Evolutionary conservation across 1,284 basidiomycete species (phyloP), one percentile per base, ranked within the genome.

Genomic region (Mycosarcoma mackinlayi): DNA sequence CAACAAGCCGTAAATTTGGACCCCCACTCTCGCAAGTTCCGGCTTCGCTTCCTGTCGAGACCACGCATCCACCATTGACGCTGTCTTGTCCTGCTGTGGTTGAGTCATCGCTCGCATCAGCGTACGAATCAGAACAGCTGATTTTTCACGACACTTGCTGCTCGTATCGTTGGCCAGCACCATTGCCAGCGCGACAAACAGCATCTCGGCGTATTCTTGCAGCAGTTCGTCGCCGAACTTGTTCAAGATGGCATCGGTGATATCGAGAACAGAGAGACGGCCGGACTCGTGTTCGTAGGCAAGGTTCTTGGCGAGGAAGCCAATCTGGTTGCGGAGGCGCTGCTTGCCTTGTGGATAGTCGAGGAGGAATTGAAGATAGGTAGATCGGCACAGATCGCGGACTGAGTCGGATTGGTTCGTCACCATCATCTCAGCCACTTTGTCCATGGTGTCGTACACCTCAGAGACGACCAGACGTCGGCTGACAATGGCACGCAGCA

Each of bases 301-400:
- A 24, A 98, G 84, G 81, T 99, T 98, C 83, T 92, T 93, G 23
- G 93, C 92, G 24, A 99, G 87, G 85, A 97, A 97, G 0, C 90
- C 88, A 87, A 99, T 91, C 75, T 93, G 92, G 48, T 89, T 90
- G 64, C 89, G 89, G 11, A 98, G 86, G 3, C 95, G 89, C 1
- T 91, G 92, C 75, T 93, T 92, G 33, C 96, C 96, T 83, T 98
- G 96, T 1, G 96, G 96, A 78, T 98, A 99, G 78, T 99, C 95
- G 35, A 98, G 88, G 58, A 98, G 85, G 87, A 99, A 99, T 79
- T 96, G 93, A 39, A 98, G 88, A 35, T 95, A 87, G 28, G 94
- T 88, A 35, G 91, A 89, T 21, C 96, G 90, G 76, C 92, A 95
- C 1, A 92, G 88, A 79, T 96, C 94, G 78, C 94, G 93, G 8